Percentiles rank a stretch among this genome's conserved stretches.
These are phyloP conservation scores for Ajuga reptans DNA, from an alignment of 305 asterid species.

Conservation along the genomic window DNA sequence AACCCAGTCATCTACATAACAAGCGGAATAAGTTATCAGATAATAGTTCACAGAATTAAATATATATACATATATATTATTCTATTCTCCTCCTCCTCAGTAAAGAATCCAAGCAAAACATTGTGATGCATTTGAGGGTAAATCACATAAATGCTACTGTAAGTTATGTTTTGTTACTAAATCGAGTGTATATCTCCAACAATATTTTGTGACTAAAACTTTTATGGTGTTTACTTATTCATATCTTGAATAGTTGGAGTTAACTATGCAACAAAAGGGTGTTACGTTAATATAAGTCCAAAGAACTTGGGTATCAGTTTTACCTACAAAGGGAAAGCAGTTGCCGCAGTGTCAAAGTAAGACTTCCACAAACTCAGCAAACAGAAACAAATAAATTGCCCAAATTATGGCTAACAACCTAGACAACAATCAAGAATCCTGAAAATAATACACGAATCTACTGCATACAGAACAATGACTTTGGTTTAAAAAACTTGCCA, in stretches of 20 bases:
- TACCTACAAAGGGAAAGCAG: neutral
- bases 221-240: neutral
- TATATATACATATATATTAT: no score
- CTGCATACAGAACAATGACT: neutral
- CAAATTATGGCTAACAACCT: neutral
- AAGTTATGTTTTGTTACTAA: neutral
- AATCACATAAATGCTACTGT: neutral
- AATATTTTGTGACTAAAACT: no score
- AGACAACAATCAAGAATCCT: neutral
- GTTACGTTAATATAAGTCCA: no score
- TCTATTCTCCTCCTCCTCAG: neutral
- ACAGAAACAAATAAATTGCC: neutral
- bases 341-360: neutral
- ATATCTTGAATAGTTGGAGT: neutral
- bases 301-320: neutral
- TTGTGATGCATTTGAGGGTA: neutral
- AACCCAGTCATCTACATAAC: slow-evolving; percentile 44
- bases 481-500: neutral
- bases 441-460: neutral
- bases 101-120: neutral
- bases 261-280: neutral
- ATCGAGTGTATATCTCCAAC: no score
- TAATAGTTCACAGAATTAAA: no score
- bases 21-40: neutral
- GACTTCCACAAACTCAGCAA: neutral